Base-by-base conservation (phyloP, 495 filamentous ascomycete species). In the Trypethelium eluteriae region DNA sequence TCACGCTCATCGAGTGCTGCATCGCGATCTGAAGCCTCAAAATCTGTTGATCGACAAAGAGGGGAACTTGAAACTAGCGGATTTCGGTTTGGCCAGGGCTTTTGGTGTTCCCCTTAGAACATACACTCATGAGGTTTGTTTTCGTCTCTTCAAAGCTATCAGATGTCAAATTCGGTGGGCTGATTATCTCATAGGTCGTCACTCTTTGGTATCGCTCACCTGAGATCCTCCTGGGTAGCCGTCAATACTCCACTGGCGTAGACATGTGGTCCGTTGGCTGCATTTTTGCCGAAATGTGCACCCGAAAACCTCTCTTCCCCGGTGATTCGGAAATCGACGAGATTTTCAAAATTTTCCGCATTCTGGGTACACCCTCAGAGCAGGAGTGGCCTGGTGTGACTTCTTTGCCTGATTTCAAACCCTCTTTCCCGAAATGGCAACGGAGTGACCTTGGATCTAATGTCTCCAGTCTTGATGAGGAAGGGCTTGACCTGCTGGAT, bases 241-340 rank as follows among this genome's bases (percentile, higher is more conserved):
- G 93, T 61, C 94, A 98, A 76, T 99, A 99, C 80, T 96, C 91
- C 34, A 98, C 94, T 57, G 94, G 95, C 68, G 93, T 99, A 50
- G 94, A 99, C 76, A 98, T 99, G 95, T 99, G 94, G 94, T 96
- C 92, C 39, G 87, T 93, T 63, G 94, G 94, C 50, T 96, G 94
- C 75, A 99, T 99, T 78, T 99, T 99, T 77, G 94, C 95, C 14
- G 94, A 99, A 79, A 98, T 99, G 95, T 96, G 92, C 82, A 99
- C 95, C 16, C 89, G 92, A 72, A 98, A 97, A 78, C 93, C 94
- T 5, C 80, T 98, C 12, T 98, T 99, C 83, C 94, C 94, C 36
- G 94, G 94, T 46, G 95, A 99, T 76, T 96, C 92, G 2, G 94
- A 99, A 76, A 98, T 99, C 78, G 94, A 99, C 72, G 95, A 99